Evolutionary conservation across 2,329 filamentous ascomycete genomes (phyloP), one percentile per base, ranked within the genome.

Genomic region (Fusarium liriodendri): DNA sequence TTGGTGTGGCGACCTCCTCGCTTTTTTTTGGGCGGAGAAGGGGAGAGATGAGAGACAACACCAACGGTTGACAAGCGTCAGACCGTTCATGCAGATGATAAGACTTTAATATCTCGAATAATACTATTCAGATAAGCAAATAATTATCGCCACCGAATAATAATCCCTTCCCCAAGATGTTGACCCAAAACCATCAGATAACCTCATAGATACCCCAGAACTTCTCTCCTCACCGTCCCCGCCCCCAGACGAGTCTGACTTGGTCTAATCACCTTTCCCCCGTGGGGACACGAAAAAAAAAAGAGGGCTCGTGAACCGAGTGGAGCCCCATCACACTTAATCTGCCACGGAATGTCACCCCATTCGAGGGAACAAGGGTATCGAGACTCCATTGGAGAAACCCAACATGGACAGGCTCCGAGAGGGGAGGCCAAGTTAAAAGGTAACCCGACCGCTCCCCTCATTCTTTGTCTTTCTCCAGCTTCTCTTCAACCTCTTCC

Each of bases 291-390:
- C 10, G 22, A 35, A 35, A 52, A 52, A 52, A 29, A 58, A 58
- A 52, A 54, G 11, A n/a, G 18, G 22, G 54, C 32, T 58, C 54
- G 32, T 59, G 37, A 42, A 59, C 57, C 57, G 37, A 37, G 57
- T 59, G 57, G 57, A 59, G 20, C 57, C 42, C 42, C 57, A 20
- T 59, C 57, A 59, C 35, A 38, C 54, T 58, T 58, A 58, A 58
- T 58, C 54, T 37, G 22, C 54, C 20, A 59, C 57, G 35, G 35
- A 59, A 59, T 59, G 35, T 59, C 57, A 42, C 57, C 35, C 57
- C 57, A 59, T 59, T 59, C 35, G 57, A 57, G 57, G 57, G 32
- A 54, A 59, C 10, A 27, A 32, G 57, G 57, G 57, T 59, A 11
- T 32, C 10, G 27, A n/a, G 42, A 27, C 42, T 47, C 57, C 57